A percentile compares a stretch with the other conserved stretches of the same genome.
These are phyloP conservation scores for Pistacia vera DNA, from an alignment of 345 rosid species.

Conservation along the genomic window DNA sequence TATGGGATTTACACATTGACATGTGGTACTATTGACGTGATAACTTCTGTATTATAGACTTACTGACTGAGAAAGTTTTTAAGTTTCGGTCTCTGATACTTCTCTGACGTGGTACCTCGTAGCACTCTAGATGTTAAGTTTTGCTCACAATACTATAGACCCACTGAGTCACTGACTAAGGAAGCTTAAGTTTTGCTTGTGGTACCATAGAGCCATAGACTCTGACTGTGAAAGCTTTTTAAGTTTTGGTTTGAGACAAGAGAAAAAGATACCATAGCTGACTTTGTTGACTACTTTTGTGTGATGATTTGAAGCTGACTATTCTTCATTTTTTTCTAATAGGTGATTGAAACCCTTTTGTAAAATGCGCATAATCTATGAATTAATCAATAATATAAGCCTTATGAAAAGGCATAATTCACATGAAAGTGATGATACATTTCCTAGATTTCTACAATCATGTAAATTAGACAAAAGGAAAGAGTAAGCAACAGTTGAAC, in stretches of 20 bases:
- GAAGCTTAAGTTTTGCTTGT: too few species aligned
- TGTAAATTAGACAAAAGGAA: slow-evolving; percentile 11
- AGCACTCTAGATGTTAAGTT: too few species aligned
- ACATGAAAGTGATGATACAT: slow-evolving; percentile 33
- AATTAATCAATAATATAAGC: neutral
- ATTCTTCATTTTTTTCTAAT: neutral
- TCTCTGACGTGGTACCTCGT: too few species aligned
- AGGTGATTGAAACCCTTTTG: slow-evolving; percentile 3
- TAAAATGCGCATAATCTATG: neutral
- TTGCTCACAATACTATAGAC: too few species aligned
- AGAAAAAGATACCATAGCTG: neutral
- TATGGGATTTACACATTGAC: too few species aligned
- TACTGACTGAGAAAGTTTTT: too few species aligned
- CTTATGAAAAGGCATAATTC: slow-evolving; percentile 9
- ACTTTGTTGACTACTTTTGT: slow-evolving; percentile 8
- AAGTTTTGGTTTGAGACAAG: neutral
- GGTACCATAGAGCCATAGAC: too few species aligned
- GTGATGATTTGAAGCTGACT: neutral
- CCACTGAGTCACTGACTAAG: too few species aligned
- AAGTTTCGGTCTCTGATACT: too few species aligned
- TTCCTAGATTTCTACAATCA: slow-evolving; percentile 34
- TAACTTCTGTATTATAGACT: too few species aligned
- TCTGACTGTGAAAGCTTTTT: neutral
- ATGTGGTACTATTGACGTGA: too few species aligned
- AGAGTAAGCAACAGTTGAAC: neutral